These are phyloP conservation scores for Myriosclerotinia duriaeana DNA, from an alignment of 2,329 filamentous ascomycete genomes.

Conservation along the genomic window DNA sequence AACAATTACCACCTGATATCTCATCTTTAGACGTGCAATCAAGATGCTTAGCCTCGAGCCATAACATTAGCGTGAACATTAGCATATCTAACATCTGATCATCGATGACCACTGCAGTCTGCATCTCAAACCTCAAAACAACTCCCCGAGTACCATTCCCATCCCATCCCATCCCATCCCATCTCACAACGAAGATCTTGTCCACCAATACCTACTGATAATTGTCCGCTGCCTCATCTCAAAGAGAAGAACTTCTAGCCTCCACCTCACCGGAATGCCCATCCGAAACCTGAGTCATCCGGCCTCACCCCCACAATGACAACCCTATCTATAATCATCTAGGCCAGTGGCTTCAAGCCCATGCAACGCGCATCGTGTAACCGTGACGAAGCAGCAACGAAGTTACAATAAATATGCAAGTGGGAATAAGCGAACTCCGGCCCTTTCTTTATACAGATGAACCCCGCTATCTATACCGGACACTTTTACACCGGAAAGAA, in stretches of 20 bases:
- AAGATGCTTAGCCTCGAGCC: background rate
- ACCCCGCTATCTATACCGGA: no score
- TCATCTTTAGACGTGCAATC: background rate
- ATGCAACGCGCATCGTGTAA: background rate
- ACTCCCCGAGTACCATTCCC: background rate
- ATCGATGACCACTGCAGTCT: background rate
- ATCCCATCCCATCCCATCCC: no score
- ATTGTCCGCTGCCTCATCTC: no score
- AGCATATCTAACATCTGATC: background rate
- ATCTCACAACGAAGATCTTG: no score
- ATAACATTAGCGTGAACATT: background rate
- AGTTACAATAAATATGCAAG: background rate
- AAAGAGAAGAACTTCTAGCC: no score
- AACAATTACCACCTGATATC: background rate
- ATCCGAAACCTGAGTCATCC: conserved; percentile 4
- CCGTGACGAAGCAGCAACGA: background rate
- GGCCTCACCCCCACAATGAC: background rate
- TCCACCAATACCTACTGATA: background rate
- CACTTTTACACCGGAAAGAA: no score
- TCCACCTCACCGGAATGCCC: background rate
- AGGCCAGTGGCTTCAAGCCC: background rate
- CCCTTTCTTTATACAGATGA: background rate
- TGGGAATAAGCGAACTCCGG: conserved; percentile 11
- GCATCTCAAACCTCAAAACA: background rate
- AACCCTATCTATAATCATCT: no score